Evolutionary conservation across 2,329 filamentous ascomycete species (phyloP), one percentile per base, ranked within the genome.

Genomic region (Aspergillus sp.): DNA sequence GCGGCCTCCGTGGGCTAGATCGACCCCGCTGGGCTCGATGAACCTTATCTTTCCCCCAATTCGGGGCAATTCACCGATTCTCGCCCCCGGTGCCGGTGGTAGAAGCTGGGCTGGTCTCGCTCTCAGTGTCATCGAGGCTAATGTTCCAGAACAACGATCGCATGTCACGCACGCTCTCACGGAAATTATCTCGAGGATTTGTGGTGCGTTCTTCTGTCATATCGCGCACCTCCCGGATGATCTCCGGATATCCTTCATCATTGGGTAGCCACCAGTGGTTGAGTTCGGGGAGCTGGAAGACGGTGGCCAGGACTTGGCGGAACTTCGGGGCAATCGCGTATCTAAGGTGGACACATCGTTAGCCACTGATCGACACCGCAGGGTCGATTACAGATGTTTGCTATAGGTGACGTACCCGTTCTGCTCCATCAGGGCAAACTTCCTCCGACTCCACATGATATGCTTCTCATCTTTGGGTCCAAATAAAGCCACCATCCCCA

Each of bases 231-330:
- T 83, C 87, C 47, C 86, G 86, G 49, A 97, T 79, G 40, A 95
- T 83, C 0, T 83, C 82, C 10, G 83, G 87, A 63, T 88, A 88
- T 1, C 83, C 85, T 74, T 93, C 88, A 57, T 90, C 84, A 68
- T 94, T 82, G 2, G 91, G 89, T 2, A 97, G 81, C 94, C 94
- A 99, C 90, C 91, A 97, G 52, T 87, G 80, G 42, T 83, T 83
- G 49, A 91, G 84, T 17, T 86, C 84, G 13, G 84, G 81, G 41
- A 89, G 82, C 54, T 82, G 78, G 79, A 94, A 96, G 20, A 90
- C 71, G 44, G 88, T 81, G 29, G 88, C 85, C 81, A 97, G 88
- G 59, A 87, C 86, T 29, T 76, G 78, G 53, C 93, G 87, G 62
- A 93, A 86, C 11, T 83, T 83, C 25, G 84, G 77, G 1, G 92